These are phyloP conservation scores for Leucosporidium creatinivorum DNA, from an alignment of 768 basidiomycete species.

Conservation along the genomic window DNA sequence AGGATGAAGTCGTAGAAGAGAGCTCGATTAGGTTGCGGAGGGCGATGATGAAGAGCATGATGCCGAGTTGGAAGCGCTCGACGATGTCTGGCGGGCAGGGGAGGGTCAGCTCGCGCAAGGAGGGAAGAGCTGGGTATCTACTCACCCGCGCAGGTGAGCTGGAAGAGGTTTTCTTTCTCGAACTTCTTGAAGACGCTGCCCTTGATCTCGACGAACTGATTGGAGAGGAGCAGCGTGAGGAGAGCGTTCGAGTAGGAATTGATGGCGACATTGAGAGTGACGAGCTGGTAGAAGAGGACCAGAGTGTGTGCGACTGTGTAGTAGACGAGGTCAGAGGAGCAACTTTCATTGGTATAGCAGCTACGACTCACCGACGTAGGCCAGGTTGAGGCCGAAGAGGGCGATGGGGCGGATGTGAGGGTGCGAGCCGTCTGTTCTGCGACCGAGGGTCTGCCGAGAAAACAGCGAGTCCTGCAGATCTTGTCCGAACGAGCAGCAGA, in stretches of 20 bases:
- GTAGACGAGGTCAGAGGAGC: background rate
- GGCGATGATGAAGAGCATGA: conserved; percentile 87
- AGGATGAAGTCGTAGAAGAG: conserved; percentile 78
- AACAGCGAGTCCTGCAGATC: conserved; percentile 95
- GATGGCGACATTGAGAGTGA: conserved; percentile 90
- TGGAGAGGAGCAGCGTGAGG: conserved; percentile 85
- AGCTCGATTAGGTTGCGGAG: conserved; percentile 92
- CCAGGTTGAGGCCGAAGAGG: conserved; percentile 71
- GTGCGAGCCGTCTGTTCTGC: conserved; percentile 51
- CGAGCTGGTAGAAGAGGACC: conserved; percentile 93
- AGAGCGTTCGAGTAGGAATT: conserved; percentile 97
- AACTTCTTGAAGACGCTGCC: conserved; percentile 99
- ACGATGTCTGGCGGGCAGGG: conserved; percentile 66
- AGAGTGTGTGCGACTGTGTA: conserved; percentile 73
- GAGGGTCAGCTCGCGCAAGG: background rate
- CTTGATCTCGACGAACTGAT: conserved; percentile 99
- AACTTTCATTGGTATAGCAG: background rate
- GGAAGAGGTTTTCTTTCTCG: conserved; percentile 96
- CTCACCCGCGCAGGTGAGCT: conserved; percentile 92
- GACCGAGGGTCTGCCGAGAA: conserved; percentile 79
- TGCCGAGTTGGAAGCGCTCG: conserved; percentile 81
- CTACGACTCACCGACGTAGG: conserved; percentile 64
- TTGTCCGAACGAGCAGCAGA: conserved; percentile 94
- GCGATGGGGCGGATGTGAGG: conserved; percentile 61
- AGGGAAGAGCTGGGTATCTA: background rate